Conservation (phyloP, 352 stramenopile species). For the Lagenidium giganteum region DNA sequence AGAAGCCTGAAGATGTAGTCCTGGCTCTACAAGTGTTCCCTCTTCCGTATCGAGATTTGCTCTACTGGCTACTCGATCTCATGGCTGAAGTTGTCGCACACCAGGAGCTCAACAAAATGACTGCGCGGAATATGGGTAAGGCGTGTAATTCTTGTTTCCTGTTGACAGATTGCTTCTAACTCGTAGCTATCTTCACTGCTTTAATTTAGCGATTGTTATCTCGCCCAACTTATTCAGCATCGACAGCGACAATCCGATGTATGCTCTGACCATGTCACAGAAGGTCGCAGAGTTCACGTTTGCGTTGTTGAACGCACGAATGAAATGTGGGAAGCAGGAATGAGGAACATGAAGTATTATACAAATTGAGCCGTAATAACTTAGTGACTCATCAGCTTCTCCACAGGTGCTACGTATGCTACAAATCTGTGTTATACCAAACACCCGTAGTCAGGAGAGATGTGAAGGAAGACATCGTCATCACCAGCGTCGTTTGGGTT, state of each 20-base stretch:
- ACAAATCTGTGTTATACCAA: constrained; percentile 39
- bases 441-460: constrained; percentile 80
- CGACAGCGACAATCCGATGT: constrained; percentile 58
- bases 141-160: not conserved
- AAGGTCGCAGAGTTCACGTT: constrained; percentile 68
- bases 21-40: constrained; percentile 29
- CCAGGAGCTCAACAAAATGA: constrained; percentile 74
- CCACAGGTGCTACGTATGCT: constrained; percentile 2
- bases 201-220: constrained; percentile 66
- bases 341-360: constrained; percentile 3
- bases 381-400: not conserved
- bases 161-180: not conserved
- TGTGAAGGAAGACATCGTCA: constrained; percentile 82
- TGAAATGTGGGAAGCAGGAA: constrained; percentile 10
- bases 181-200: not conserved
- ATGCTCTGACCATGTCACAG: constrained; percentile 62
- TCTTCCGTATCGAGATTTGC: constrained; percentile 27
- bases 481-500: constrained; percentile 19
- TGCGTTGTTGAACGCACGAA: constrained; percentile 35
- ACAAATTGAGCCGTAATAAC: constrained; percentile 1
- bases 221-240: constrained; percentile 75
- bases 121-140: constrained; percentile 67
- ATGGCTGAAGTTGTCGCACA: constrained; percentile 52
- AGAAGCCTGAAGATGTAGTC: constrained; percentile 35
- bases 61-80: constrained; percentile 76